These are phyloP conservation scores for Penicillium angulare DNA, from an alignment of 495 filamentous ascomycete genomes.

Conservation along the genomic window DNA sequence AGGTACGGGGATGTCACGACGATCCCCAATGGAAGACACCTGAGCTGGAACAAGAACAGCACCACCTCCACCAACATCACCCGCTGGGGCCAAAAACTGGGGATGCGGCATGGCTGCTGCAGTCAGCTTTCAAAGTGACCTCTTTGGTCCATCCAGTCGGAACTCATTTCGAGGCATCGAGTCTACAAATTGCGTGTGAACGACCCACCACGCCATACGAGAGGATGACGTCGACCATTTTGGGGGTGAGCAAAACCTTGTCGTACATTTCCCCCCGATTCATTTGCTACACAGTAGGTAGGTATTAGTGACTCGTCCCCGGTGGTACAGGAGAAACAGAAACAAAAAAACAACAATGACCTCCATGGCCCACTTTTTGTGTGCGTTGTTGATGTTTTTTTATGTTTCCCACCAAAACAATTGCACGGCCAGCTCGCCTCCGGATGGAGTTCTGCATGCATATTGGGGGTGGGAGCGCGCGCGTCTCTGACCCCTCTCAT, in stretches of 20 bases:
- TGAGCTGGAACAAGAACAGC: not conserved
- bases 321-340: too few relatives aligned
- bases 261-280: not conserved
- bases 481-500: not conserved
- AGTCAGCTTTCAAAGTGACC: slow-evolving; percentile 21
- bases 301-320: too few relatives aligned
- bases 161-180: slow-evolving; percentile 20
- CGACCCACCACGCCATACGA: slow-evolving; percentile 25
- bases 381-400: not conserved
- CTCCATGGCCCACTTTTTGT: not conserved
- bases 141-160: slow-evolving; percentile 24
- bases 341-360: not conserved
- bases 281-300: too few relatives aligned
- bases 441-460: not conserved
- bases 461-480: not conserved
- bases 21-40: not conserved
- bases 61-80: not conserved
- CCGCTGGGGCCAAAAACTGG: slow-evolving; percentile 14
- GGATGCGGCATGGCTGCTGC: slow-evolving; percentile 13
- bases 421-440: not conserved
- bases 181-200: slow-evolving; percentile 10
- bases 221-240: slow-evolving; percentile 31
- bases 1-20: not conserved
- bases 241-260: not conserved
- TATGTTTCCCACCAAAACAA: not conserved